Conservation (phyloP, 2,329 filamentous ascomycete species). For the Beauveria scarabaeidicola region DNA sequence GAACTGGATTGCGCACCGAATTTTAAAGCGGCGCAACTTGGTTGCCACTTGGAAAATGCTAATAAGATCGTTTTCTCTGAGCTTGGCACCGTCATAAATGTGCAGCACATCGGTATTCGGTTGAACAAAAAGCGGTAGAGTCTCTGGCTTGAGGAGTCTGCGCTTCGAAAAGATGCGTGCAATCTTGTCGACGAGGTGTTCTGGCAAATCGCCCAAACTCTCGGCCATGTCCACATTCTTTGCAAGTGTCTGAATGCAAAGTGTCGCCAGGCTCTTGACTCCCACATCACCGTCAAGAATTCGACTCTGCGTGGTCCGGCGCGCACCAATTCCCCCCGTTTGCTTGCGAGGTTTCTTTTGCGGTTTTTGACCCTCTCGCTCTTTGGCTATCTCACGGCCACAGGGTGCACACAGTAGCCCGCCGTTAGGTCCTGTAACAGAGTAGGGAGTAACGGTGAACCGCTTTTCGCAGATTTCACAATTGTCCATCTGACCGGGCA, state of each 20-base stretch:
- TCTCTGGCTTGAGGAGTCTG: slow-evolving; percentile 45
- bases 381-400: slow-evolving; percentile 63
- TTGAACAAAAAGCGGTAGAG: slow-evolving; percentile 49
- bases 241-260: slow-evolving; percentile 55
- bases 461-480: slow-evolving; percentile 79
- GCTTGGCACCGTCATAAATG: slow-evolving; percentile 53
- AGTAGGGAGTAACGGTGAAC: slow-evolving; percentile 89
- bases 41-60: slow-evolving; percentile 72
- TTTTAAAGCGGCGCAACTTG: slow-evolving; percentile 58
- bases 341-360: slow-evolving; percentile 40
- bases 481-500: slow-evolving; percentile 82
- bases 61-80: slow-evolving; percentile 68
- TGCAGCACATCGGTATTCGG: slow-evolving; percentile 41
- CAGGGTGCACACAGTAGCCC: slow-evolving; percentile 80
- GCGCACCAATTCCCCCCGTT: slow-evolving; percentile 47
- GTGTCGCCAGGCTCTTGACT: slow-evolving; percentile 57
- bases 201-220: slow-evolving; percentile 51
- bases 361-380: slow-evolving; percentile 34
- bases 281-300: slow-evolving; percentile 70
- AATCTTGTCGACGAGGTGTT: slow-evolving; percentile 48
- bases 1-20: slow-evolving; percentile 84
- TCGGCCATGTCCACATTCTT: slow-evolving; percentile 56
- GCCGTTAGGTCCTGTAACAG: slow-evolving; percentile 70
- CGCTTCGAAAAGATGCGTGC: slow-evolving; percentile 52
- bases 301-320: slow-evolving; percentile 73